Evolutionary conservation across 352 stramenopile species (phyloP), one percentile per base, ranked within the genome.

Genomic region (Globisporangium uncinulatum): DNA sequence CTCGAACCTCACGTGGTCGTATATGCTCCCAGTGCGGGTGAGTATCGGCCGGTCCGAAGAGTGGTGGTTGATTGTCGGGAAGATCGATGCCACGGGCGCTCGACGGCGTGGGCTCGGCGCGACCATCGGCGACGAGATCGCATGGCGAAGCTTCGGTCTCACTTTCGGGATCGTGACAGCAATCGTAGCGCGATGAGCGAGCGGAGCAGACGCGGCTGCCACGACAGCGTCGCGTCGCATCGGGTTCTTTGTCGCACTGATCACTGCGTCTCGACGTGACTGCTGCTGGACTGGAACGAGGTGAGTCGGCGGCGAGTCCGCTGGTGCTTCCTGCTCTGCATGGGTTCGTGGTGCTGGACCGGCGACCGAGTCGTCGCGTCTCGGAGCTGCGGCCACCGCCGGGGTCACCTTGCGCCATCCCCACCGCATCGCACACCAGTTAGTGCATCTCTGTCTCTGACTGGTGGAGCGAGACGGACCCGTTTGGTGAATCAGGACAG

Each of bases 1-100:
- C 34, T 71, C 62, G 21, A 70, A 62, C 3, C 51, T 58, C 3
- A 68, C 54, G 20, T 63, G 50, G 47, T 64, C 54, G 21, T 60
- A 56, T 32, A 73, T 57, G 36, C 29, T 63, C 2, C 39, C 29
- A 2, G 42, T 44, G 42, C 34, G 44, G 4, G 47, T 4, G 6
- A 59, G 34, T 17, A 14, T 6, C n/a, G 43, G 42, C 6, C 21
- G 42, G 13, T 43, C 32, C 0, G 52, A 56, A 4, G 11, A 1
- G 6, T 34, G 50, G 10, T 41, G 51, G 13, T n/a, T 45, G 3
- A 43, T 1, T 7, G 32, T 51, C 13, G 53, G 53, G 43, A 57
- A 57, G 24, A 57, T 51, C 20, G 52, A 57, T 8, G 52, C 13
- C 11, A 57, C 39, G 0, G 53, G 53, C 32, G 15, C 31, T 4